Base-by-base conservation (phyloP, 441 rosid genomes). In the Erysimum cheiri region DNA sequence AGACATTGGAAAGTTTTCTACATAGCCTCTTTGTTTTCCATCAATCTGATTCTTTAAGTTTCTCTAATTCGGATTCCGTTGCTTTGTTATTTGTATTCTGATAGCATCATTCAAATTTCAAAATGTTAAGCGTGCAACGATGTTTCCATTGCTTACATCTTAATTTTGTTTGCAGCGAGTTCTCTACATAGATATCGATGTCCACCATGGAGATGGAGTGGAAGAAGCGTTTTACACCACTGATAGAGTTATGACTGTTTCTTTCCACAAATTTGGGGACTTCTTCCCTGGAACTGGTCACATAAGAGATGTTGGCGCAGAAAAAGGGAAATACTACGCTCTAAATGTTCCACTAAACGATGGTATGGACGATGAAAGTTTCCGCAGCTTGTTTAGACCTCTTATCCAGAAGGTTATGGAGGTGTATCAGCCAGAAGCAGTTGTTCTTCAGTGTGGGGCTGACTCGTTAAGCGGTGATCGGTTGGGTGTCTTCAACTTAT, bases 181-280 rank as follows among this genome's bases (percentile, higher is more conserved):
- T 43, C 79, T 94, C 15, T 92, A 94, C 69, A 87, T 94, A 22
- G 99, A 94, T 73, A 92, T 94, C 36, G 99, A 94, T 85, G 97
- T 94, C 4, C 99, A 94, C 75, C 99, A 94, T 49, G 99, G 99
- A 41, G 99, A 94, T 66, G 99, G 99, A 35, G 99, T 94, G n/a
- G 99, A 94, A 70, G 99, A 94, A 76, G 99, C 99, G 41, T 94
- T 94, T 80, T 94, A 88, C 67, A 87, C 96, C 11, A 92, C 97
- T 5, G 98, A 94, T 76, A 89, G 99, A 81, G 98, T 92, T 28
- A 92, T 94, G 98, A 94, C 98, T 1, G 97, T 92, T 54, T 94
- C 99, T 54, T 94, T 94, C 75, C 99, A 94, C 78, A 92, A 94
- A 78, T 92, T 80, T 74, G 99, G 99, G 54, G 99, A 94, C 73